Evolutionary conservation across 2,329 filamentous ascomycete genomes (phyloP).

Genomic region (Purpureocillium takamizusanense): DNA sequence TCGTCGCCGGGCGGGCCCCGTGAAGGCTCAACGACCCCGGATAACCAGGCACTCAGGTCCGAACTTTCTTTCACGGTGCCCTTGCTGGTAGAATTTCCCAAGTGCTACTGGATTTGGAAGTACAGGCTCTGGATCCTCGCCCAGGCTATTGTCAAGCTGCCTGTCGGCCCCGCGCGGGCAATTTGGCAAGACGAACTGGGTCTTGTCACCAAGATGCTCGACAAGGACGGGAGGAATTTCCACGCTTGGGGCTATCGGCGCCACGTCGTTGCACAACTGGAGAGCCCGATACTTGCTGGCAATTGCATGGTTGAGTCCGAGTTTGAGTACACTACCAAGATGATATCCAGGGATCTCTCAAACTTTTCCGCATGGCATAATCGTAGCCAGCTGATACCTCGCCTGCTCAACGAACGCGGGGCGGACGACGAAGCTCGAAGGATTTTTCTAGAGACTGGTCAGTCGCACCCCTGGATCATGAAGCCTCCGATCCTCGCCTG

Average conservation of each 20-base stretch:
- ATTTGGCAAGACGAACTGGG: conserved; percentile 82
- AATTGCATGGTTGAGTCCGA: conserved; percentile 67
- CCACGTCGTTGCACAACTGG: conserved; percentile 66
- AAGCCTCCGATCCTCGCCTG: background rate
- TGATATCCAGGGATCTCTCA: conserved; percentile 76
- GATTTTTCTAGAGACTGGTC: conserved; percentile 60
- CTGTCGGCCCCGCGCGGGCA: conserved; percentile 41
- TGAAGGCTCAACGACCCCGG: too few relatives aligned
- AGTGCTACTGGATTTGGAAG: conserved; percentile 99
- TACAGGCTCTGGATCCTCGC: conserved; percentile 80
- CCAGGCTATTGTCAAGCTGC: conserved; percentile 58
- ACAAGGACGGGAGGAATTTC: conserved; percentile 81
- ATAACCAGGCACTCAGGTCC: conserved; percentile 38
- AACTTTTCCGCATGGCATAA: conserved; percentile 98
- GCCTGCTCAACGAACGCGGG: conserved; percentile 60
- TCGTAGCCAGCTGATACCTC: conserved; percentile 73
- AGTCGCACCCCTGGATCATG: conserved; percentile 8
- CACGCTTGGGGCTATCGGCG: conserved; percentile 93
- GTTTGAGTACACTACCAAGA: conserved; percentile 82
- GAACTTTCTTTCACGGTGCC: conserved; percentile 80
- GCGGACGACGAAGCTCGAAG: conserved; percentile 55
- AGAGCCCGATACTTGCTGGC: conserved; percentile 44
- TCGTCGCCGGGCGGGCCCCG: too few relatives aligned
- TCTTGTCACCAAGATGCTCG: conserved; percentile 81
- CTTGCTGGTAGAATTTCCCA: conserved; percentile 76